Base-by-base conservation (phyloP, 805 yeast genomes). In the Saturnispora serradocipensis region DNA sequence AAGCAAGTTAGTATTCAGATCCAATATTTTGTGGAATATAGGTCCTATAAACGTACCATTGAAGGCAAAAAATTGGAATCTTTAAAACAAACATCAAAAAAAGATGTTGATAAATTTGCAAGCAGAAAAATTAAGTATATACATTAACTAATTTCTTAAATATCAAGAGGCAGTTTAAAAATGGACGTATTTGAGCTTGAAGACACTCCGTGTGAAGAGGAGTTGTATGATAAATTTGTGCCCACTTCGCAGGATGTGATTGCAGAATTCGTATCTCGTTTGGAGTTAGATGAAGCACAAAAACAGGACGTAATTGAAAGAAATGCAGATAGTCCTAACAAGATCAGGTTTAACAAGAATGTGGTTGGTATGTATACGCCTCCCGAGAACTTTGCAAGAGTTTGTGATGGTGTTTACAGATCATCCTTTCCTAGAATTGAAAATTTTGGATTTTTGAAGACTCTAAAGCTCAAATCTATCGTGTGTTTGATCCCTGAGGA, bases 371-470 rank as follows among this genome's bases (percentile, higher is more conserved):
- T 49, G 6, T 58, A 73, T 36, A 68, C 77, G 5, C 84, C 95
- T 13, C 99, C 99, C 2, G 97, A 93, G 64, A 93, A 93, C 69
- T 93, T 93, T 67, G 79, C 95, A 6, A 81, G 85, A 46, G 96
- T 93, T 2, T 80, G 84, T 50, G 81, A 82, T 49, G 73, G 77
- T 45, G 85, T 93, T 4, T 93, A 88, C 67, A 73, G 99, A 51
- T 81, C 91, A 40, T 86, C 96, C 44, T 91, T 91, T 66, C 99
- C 99, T 2, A 77, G 91, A 48, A 75, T 82, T 2, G 93, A 84
- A 62, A 89, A 89, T 66, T 88, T 91, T 61, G 66, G 73, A 22
- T 91, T 86, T 62, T 67, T 93, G 43, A 66, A 74, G 56, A 74
- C 72, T 46, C 71, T 90, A 49, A 72, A 74, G 45, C 72, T 93